Evolutionary conservation across 2,329 filamentous ascomycete genomes (phyloP).

Genomic region (Neonectria hederae): DNA sequence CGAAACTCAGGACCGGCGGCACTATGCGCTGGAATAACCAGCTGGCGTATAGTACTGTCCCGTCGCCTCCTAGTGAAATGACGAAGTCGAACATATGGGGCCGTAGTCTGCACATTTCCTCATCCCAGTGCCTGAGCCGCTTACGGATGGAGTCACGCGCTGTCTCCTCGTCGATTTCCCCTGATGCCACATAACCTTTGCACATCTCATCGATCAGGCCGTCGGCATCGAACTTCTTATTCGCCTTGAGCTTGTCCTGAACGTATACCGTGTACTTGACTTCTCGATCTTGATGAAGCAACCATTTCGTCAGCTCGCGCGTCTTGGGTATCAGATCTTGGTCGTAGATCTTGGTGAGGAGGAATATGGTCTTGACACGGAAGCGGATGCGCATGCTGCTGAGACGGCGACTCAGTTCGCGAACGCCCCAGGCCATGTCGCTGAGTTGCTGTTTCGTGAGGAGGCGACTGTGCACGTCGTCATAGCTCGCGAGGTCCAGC

Average conservation of each 20-base stretch:
- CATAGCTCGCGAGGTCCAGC: conserved; percentile 49
- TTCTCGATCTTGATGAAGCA: conserved; percentile 75
- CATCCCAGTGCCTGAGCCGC: conserved; percentile 84
- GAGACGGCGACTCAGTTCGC: conserved; percentile 86
- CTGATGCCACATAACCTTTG: conserved; percentile 52
- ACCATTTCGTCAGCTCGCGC: conserved; percentile 80
- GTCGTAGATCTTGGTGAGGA: conserved; percentile 94
- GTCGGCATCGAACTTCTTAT: conserved; percentile 77
- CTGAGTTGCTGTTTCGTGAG: conserved; percentile 94
- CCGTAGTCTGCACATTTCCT: conserved; percentile 76
- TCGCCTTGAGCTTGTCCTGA: conserved; percentile 77
- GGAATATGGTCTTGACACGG: conserved; percentile 82
- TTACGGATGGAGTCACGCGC: conserved; percentile 51
- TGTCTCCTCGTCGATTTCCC: conserved; percentile 46
- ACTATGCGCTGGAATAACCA: conserved; percentile 98
- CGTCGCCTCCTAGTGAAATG: conserved; percentile 90
- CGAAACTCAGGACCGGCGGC: conserved; percentile 90
- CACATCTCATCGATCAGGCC: conserved; percentile 72
- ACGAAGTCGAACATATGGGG: conserved; percentile 95
- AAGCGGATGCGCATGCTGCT: conserved; percentile 85
- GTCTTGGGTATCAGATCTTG: conserved; percentile 80
- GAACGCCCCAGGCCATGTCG: conserved; percentile 96
- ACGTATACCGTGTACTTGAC: conserved; percentile 82
- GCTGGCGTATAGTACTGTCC: conserved; percentile 95
- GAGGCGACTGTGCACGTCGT: conserved; percentile 70